phyloP scores from a whole-genome alignment of 1,284 basidiomycete species.

The Puccinia coronata region DNA sequence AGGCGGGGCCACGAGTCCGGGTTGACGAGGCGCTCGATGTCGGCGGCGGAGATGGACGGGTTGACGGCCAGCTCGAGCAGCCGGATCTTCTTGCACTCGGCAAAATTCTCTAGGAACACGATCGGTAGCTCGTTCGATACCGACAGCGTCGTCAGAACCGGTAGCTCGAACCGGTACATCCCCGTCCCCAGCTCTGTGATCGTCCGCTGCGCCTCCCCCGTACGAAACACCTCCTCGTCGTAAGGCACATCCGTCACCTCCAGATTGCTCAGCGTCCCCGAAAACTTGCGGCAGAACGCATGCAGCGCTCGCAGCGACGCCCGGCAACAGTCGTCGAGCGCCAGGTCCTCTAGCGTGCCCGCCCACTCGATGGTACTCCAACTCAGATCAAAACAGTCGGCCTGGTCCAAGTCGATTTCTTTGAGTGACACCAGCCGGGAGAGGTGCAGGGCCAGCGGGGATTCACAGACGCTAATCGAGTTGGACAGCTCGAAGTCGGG shows the following conservation, averaged over 20 bases:
- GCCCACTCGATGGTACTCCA: slow-evolving; percentile 27
- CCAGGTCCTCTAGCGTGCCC: background rate
- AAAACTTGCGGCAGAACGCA: background rate
- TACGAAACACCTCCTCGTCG: background rate
- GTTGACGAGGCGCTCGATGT: slow-evolving; percentile 5
- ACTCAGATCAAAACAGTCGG: slow-evolving; percentile 19
- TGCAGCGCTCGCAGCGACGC: background rate
- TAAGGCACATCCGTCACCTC: slow-evolving; percentile 17
- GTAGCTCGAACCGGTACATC: background rate
- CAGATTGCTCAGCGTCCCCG: background rate
- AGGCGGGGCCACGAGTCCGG: background rate
- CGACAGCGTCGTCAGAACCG: background rate
- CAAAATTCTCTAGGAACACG: background rate
- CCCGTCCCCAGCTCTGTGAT: background rate
- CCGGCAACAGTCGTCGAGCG: background rate
- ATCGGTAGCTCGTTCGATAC: slow-evolving; percentile 26
- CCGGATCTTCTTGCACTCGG: slow-evolving; percentile 6
- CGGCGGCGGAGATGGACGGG: background rate
- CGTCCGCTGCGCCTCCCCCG: background rate
- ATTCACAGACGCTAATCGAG: background rate
- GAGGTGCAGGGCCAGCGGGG: slow-evolving; percentile 15
- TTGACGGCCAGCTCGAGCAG: background rate
- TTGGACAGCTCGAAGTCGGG: background rate
- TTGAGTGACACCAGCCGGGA: background rate
- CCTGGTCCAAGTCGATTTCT: background rate